Evolutionary conservation across 2,329 filamentous ascomycete genomes (phyloP).

Genomic region (Xylariomycetidae sp.): DNA sequence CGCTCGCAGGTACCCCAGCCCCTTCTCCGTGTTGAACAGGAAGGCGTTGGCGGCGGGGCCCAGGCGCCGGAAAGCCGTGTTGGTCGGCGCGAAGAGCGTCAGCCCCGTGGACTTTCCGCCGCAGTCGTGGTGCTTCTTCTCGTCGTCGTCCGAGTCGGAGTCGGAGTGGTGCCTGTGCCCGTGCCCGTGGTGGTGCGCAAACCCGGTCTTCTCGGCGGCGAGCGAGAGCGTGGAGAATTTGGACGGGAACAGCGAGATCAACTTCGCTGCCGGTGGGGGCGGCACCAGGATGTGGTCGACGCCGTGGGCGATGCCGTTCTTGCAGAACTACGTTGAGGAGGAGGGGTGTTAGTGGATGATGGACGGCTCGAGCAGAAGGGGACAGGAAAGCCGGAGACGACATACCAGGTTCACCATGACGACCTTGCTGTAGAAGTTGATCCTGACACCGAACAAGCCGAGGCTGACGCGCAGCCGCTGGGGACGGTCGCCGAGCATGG

Average conservation of each 20-base stretch:
- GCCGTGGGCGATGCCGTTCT: slow-evolving; percentile 77
- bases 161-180: slow-evolving; percentile 9
- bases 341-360: slow-evolving; percentile 1
- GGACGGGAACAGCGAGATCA: slow-evolving; percentile 59
- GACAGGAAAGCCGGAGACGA: slow-evolving; percentile 6
- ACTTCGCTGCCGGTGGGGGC: slow-evolving; percentile 52
- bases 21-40: slow-evolving; percentile 70
- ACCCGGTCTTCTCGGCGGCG: slow-evolving; percentile 67
- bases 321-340: slow-evolving; percentile 46
- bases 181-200: slow-evolving; percentile 34
- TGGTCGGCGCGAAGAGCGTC: slow-evolving; percentile 77
- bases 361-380: not conserved
- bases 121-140: slow-evolving; percentile 43
- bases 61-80: slow-evolving; percentile 72
- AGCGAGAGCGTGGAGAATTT: slow-evolving; percentile 75
- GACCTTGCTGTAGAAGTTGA: slow-evolving; percentile 75
- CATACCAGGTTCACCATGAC: slow-evolving; percentile 64
- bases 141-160: slow-evolving; percentile 25
- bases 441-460: slow-evolving; percentile 52
- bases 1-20: slow-evolving; percentile 69
- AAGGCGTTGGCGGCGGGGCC: slow-evolving; percentile 72
- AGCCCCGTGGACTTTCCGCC: slow-evolving; percentile 51
- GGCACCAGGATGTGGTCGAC: slow-evolving; percentile 71
- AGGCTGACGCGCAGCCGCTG: slow-evolving; percentile 70
- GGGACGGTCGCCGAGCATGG: slow-evolving; percentile 54